phyloP scores from a whole-genome alignment of 164 flowering plant genomes.

The Protea cynaroides region DNA sequence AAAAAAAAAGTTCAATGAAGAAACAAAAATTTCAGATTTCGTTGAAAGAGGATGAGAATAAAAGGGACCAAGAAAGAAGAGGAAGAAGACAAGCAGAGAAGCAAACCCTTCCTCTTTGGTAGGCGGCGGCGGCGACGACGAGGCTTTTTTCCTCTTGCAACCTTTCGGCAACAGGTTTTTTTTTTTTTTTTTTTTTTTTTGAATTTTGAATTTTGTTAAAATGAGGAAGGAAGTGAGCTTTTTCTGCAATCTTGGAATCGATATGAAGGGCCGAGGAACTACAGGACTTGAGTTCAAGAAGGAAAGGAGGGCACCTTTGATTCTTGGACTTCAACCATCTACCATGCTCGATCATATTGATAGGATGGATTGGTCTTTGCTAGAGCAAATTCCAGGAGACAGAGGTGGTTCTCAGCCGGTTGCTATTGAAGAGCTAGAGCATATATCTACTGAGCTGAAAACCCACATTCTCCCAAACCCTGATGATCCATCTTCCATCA shows the following conservation, averaged over 20 bases:
- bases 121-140: no score
- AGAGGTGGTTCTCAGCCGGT: constrained; percentile 87
- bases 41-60: no score
- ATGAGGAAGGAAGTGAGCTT: neutral
- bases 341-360: constrained; percentile 89
- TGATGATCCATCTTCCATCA: constrained; percentile 40
- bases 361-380: constrained; percentile 72
- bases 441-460: constrained; percentile 53
- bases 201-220: no score
- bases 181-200: no score
- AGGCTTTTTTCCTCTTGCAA: no score
- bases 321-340: constrained; percentile 79
- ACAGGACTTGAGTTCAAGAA: constrained; percentile 13
- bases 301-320: constrained; percentile 28
- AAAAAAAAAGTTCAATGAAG: no score
- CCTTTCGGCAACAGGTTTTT: no score
- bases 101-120: no score
- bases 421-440: constrained; percentile 60
- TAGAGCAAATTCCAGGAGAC: constrained; percentile 76
- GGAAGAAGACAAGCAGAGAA: no score
- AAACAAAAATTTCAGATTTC: no score
- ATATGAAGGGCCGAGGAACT: constrained; percentile 21
- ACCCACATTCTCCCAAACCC: constrained; percentile 41
- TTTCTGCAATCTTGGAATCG: neutral
- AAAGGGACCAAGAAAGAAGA: no score